Evolutionary conservation across 768 basidiomycete genomes (phyloP), one percentile per base, ranked within the genome.

Genomic region (Suillus subluteus): DNA sequence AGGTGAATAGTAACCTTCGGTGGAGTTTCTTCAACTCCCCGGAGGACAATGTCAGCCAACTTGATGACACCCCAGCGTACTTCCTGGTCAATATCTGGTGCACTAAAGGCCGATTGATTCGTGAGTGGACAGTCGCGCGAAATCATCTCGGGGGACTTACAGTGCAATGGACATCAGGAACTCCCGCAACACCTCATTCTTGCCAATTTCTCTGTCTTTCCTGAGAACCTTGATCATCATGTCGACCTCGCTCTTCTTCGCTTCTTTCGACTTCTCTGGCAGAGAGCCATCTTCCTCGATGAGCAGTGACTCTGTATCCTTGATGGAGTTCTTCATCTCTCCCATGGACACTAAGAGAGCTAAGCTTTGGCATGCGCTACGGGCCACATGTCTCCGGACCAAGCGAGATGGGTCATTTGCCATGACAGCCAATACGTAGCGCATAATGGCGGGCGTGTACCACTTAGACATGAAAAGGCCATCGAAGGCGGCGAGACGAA

Each of bases 401-500:
- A 86, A 78, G 18, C 91, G 88, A 2, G 94, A 98, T 11, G 91
- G 83, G 74, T 99, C 98, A 72, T 90, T 86, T 9, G 90, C 87
- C 81, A 97, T 89, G 65, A 98, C 91, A 12, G 93, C 86, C 59
- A 97, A 84, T 69, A 98, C 83, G 73, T 98, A 98, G 16, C 88
- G 87, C 87, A 94, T 92, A 71, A 96, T 88, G 72, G 88, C 86
- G 43, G 89, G 89, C 2, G 90, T 84, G 75, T 94, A 90, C 95
- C 95, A 91, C 79, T 95, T 90, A 65, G 91, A 91, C 75, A 95
- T 80, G 83, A 97, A 90, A 12, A 99, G 84, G 41, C 94, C 93
- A 77, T 99, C 98, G 71, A 99, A 98, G 4, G 98, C 97, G 5
- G 93, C 90, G 55, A 95, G 86, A 56, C 98, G 91, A 55, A 99